Percentiles rank a stretch among this genome's conserved stretches.
Evolutionary conservation across 768 basidiomycete species (phyloP).

Genomic region (Kwoniella sp.): DNA sequence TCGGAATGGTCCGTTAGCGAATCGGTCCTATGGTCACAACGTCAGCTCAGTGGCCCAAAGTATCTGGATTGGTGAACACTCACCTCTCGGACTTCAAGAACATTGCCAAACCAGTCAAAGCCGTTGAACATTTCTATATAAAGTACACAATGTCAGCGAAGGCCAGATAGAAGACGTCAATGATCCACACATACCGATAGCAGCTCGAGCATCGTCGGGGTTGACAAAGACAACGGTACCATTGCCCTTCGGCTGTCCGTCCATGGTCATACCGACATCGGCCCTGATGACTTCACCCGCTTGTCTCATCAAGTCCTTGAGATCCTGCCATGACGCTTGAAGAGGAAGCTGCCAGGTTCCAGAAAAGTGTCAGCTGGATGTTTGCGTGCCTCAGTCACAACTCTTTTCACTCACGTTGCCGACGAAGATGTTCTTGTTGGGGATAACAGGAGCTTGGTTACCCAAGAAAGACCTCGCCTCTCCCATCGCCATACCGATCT

Average conservation of each 20-base stretch:
- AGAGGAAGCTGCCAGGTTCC: slow-evolving; percentile 71
- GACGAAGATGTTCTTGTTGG: slow-evolving; percentile 78
- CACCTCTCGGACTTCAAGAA: slow-evolving; percentile 93
- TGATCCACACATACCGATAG: slow-evolving; percentile 69
- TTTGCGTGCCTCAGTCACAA: not conserved
- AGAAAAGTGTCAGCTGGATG: not conserved
- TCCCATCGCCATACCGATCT: slow-evolving; percentile 94
- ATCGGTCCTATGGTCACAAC: slow-evolving; percentile 37
- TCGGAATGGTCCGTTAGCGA: slow-evolving; percentile 59
- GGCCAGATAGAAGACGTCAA: not conserved
- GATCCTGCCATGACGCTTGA: slow-evolving; percentile 98
- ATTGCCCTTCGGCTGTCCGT: slow-evolving; percentile 91
- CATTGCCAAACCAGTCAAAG: slow-evolving; percentile 94
- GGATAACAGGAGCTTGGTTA: slow-evolving; percentile 21
- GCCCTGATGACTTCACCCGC: slow-evolving; percentile 94
- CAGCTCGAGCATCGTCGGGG: slow-evolving; percentile 83
- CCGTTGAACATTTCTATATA: slow-evolving; percentile 87
- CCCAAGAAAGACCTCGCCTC: slow-evolving; percentile 56
- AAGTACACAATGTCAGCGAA: not conserved
- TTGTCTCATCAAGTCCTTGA: slow-evolving; percentile 94
- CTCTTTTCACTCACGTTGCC: slow-evolving; percentile 68
- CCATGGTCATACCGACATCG: slow-evolving; percentile 83
- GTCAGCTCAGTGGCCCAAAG: not conserved
- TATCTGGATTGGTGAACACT: slow-evolving; percentile 24
- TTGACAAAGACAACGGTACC: slow-evolving; percentile 97